Percentiles rank a stretch among this genome's conserved stretches.
phyloP scores from a whole-genome alignment of 768 basidiomycete genomes.

The Boletus insuetus region DNA sequence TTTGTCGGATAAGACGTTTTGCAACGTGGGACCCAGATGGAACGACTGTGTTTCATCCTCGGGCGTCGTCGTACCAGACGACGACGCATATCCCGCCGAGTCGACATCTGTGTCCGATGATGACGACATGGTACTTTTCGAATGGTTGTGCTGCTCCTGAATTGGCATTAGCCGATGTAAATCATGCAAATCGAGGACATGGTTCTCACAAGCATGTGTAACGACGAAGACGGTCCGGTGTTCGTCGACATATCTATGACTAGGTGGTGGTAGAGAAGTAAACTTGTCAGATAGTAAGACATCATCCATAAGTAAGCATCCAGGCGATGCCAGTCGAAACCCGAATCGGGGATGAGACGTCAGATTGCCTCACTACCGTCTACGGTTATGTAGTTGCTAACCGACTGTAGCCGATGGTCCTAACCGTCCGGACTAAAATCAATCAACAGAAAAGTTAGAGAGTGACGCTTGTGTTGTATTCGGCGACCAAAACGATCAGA shows the following conservation, averaged over 20 bases:
- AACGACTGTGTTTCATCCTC: constrained; percentile 28
- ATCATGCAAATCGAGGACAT: not conserved
- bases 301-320: not conserved
- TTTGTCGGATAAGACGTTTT: constrained; percentile 3
- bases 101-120: constrained; percentile 25
- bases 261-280: not conserved
- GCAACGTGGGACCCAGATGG: constrained; percentile 16
- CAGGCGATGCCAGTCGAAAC: not conserved
- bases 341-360: constrained; percentile 1
- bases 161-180: not conserved
- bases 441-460: too few species aligned
- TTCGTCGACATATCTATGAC: not conserved
- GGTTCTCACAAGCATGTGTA: constrained; percentile 1
- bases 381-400: too few species aligned
- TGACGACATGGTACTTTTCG: constrained; percentile 1
- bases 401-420: too few species aligned
- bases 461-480: not conserved
- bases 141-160: constrained; percentile 5
- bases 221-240: not conserved
- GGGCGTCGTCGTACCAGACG: constrained; percentile 32
- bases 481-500: not conserved
- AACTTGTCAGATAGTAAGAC: not conserved
- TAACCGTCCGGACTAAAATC: too few species aligned
- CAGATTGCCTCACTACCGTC: not conserved
- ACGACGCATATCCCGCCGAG: constrained; percentile 22